Evolutionary conservation across 306 rosid species (phyloP), one percentile per base, ranked within the genome.

Genomic region (Lablab purpureus): DNA sequence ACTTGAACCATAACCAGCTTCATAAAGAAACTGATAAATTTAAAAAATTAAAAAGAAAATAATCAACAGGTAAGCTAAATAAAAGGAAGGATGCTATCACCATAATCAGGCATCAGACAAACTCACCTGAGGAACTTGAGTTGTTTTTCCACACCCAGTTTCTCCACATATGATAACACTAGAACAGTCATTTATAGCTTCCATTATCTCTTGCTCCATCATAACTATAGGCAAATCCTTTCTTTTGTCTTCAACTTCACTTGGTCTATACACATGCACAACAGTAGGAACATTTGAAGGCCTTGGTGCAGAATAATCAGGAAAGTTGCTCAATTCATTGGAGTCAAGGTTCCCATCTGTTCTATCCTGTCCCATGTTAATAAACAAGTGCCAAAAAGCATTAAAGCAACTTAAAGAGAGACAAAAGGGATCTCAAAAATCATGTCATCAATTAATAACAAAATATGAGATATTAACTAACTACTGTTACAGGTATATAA

Each of bases 121-220:
- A 73, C 90, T 81, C 65, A 90, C 97, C 87, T 94, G 98, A 67
- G 98, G 97, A 86, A 94, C 98, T 90, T 94, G 98, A 69, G 98
- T 94, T 37, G 97, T 94, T 94, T 94, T 94, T 81, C 98, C 98
- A 89, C 98, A 94, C 67, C 98, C 97, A 82, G 98, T 94, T 81
- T 94, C 97, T 90, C 98, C 98, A 36, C 98, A 94, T 81, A 94
- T 78, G 82, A 94, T 94, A 60, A 94, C 92, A 84, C 77, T 86
- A n/a, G 93, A 83, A 76, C 85, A 74, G 23, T 92, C 86, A 87
- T 82, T 89, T 59, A 94, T 78, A 71, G 98, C 97, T 88, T 94
- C 97, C 98, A 92, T 92, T 56, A 94, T 92, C 91, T 94, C 98
- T 73, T 94, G 98, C 85, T 94, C 97, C 98, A 92, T 92, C 98